A percentile compares a stretch with the other conserved stretches of the same genome.
Evolutionary conservation across 352 stramenopile genomes (phyloP).

Genomic region (Phytophthora boehmeriae): DNA sequence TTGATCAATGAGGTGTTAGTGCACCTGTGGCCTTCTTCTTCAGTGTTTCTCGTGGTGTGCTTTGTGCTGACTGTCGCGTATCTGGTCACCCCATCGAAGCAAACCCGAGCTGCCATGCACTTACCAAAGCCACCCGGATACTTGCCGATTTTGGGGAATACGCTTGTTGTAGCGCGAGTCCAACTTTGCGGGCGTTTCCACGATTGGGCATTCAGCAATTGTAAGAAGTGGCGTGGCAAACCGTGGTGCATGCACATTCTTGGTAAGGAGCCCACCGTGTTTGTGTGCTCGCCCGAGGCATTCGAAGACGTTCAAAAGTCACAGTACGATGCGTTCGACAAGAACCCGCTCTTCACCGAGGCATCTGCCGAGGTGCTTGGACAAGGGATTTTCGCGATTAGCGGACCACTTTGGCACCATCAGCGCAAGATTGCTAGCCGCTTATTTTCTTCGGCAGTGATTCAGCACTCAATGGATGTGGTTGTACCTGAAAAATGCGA

Average conservation of each 20-base stretch:
- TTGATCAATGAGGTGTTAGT: no score
- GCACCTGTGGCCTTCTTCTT: no score
- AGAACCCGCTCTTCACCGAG: constrained; percentile 36
- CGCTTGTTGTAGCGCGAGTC: constrained; percentile 44
- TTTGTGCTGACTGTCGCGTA: neutral
- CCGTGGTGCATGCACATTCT: constrained; percentile 54
- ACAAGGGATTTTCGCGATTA: constrained; percentile 42
- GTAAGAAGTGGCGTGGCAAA: constrained; percentile 40
- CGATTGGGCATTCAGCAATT: constrained; percentile 63
- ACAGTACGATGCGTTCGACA: constrained; percentile 48
- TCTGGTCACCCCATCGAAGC: constrained; percentile 21
- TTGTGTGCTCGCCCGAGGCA: constrained; percentile 31
- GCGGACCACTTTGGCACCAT: constrained; percentile 37
- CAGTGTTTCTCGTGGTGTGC: neutral
- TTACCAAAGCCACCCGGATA: constrained; percentile 50
- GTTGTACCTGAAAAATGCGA: constrained; percentile 22
- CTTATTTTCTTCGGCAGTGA: constrained; percentile 34
- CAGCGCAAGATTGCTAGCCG: constrained; percentile 41
- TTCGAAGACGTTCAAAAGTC: constrained; percentile 52
- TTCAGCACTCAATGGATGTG: constrained; percentile 31
- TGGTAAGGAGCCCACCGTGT: constrained; percentile 38
- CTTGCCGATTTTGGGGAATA: constrained; percentile 56
- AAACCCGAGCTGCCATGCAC: constrained; percentile 23
- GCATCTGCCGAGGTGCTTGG: constrained; percentile 37
- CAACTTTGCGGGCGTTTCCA: constrained; percentile 51